Evolutionary conservation across 2,329 filamentous ascomycete species (phyloP), one percentile per base, ranked within the genome.

Genomic region (Dactylonectria estremocensis): DNA sequence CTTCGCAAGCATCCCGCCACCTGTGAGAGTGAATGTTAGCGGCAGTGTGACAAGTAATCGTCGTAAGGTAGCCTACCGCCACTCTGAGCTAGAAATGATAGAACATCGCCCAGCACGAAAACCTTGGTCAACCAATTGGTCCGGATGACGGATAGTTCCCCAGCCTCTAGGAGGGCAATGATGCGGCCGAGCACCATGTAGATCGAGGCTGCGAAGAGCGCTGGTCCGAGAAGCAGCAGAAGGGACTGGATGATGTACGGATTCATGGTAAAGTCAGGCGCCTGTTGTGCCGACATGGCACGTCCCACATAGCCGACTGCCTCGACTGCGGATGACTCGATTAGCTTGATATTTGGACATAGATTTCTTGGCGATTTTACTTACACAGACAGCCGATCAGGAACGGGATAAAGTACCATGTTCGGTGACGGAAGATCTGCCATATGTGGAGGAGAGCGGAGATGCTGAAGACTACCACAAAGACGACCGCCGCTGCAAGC

Each of bases 361-460:
- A 3, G 3, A 22, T 10, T 2, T 43, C 31, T 22, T 16, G 28
- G 35, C 37, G 22, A 43, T 56, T 13, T 10, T 14, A 71, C 80
- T 71, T 81, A 88, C 86, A 86, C n/a, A 84, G 66, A 50, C 85
- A 85, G n/a, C 87, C 87, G 24, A 89, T 78, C 3, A 85, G 71
- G 46, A 89, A 85, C 0, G 87, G 84, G 3, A 86, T 84, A 70
- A 87, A 84, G 74, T 86, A 89, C 85, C 85, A 88, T 9, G 84
- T 84, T 59, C 83, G 78, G 3, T 79, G 77, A 20, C 77, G 75
- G 24, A 81, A 24, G 37, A 87, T 70, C 58, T 84, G 83, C 22
- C 76, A 82, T 5, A 74, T 62, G 70, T 87, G 85, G 0, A 82
- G 60, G 0, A 78, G 45, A 0, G 82, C 80, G 5, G 84, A 79